Percentiles rank a stretch among this genome's conserved stretches.
These are phyloP conservation scores for Pleurotus giganteus DNA, from an alignment of 768 basidiomycete genomes.

Conservation along the genomic window DNA sequence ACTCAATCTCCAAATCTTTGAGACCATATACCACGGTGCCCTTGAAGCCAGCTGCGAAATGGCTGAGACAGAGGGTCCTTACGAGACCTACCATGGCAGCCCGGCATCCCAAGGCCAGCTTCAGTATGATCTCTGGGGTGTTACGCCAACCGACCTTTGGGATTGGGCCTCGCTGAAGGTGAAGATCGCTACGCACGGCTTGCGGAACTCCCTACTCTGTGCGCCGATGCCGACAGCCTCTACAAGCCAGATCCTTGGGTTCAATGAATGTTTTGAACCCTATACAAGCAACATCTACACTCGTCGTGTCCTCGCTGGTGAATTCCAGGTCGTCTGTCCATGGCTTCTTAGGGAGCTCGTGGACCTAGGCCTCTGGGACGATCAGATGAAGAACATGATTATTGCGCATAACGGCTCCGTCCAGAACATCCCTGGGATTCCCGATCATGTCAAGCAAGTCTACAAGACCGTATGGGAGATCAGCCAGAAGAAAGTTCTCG, in stretches of 20 bases:
- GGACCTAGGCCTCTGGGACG: slow-evolving; percentile 93
- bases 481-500: slow-evolving; percentile 96
- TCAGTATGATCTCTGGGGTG: slow-evolving; percentile 95
- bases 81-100: slow-evolving; percentile 87
- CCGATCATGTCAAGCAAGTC: slow-evolving; percentile 90
- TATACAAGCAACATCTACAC: slow-evolving; percentile 99
- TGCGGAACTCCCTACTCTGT: slow-evolving; percentile 87
- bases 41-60: slow-evolving; percentile 90
- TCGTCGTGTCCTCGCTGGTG: slow-evolving; percentile 97
- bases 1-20: slow-evolving; percentile 95
- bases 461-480: slow-evolving; percentile 99
- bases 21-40: slow-evolving; percentile 97
- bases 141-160: slow-evolving; percentile 88
- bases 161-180: slow-evolving; percentile 90
- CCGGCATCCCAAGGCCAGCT: slow-evolving; percentile 87
- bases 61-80: slow-evolving; percentile 75
- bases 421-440: slow-evolving; percentile 86
- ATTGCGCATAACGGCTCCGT: slow-evolving; percentile 93
- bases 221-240: slow-evolving; percentile 99
- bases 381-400: slow-evolving; percentile 99
- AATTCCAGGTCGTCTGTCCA: slow-evolving; percentile 99
- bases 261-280: slow-evolving; percentile 99
- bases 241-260: slow-evolving; percentile 96
- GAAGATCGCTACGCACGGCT: slow-evolving; percentile 75
- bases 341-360: slow-evolving; percentile 99